Percentiles rank a stretch among this genome's conserved stretches.
Evolutionary conservation across 208 protist species (phyloP).

Genomic region (Leishmania aethiopica): DNA sequence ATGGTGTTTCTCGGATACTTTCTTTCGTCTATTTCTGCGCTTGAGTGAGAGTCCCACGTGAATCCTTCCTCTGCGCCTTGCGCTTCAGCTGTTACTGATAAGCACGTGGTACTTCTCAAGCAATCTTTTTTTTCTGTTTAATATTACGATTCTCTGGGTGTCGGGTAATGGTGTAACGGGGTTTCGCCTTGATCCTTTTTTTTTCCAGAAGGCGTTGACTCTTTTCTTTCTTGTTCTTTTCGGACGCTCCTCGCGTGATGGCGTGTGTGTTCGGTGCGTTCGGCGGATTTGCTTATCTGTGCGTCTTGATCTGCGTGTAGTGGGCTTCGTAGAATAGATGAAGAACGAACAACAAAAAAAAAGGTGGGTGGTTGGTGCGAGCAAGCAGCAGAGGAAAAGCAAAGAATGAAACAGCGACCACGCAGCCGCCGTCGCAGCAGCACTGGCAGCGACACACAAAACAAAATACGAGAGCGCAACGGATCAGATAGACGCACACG

Average conservation of each 20-base stretch:
- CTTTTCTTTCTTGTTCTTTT: not conserved
- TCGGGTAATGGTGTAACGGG: not conserved
- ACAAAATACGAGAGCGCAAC: too few relatives aligned
- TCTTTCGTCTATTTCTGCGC: not conserved
- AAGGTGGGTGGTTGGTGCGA: not conserved
- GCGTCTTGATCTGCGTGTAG: too few relatives aligned
- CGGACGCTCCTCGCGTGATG: not conserved
- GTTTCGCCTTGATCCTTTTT: not conserved
- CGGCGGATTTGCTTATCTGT: not conserved
- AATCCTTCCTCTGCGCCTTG: not conserved
- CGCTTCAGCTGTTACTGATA: not conserved
- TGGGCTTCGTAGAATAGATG: not conserved
- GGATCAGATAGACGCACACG: too few relatives aligned
- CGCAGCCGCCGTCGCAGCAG: too few relatives aligned
- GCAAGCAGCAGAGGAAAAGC: not conserved
- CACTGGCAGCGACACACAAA: not conserved
- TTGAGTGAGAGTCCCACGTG: not conserved
- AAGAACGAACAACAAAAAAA: not conserved
- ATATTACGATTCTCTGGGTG: not conserved
- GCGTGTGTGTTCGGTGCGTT: not conserved
- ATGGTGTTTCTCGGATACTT: not conserved
- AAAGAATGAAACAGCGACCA: too few relatives aligned
- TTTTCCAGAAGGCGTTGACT: not conserved
- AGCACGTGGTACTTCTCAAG: not conserved
- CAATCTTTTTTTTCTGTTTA: not conserved